Evolutionary conservation across 2,329 filamentous ascomycete genomes (phyloP).

Genomic region (Teratosphaeria viscida): DNA sequence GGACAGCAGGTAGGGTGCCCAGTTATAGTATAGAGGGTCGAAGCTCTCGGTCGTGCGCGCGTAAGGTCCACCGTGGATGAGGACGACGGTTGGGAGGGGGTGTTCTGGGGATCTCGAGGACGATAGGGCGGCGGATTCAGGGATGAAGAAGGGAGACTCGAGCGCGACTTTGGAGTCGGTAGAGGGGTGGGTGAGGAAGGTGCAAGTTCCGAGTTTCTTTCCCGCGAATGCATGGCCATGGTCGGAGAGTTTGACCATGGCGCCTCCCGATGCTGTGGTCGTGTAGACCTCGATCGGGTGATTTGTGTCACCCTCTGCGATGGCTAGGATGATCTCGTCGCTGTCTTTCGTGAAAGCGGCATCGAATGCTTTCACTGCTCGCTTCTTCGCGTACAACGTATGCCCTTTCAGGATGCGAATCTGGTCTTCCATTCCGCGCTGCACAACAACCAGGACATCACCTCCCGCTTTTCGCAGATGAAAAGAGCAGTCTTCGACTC

Average conservation of each 20-base stretch:
- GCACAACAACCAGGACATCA: slow-evolving; percentile 10
- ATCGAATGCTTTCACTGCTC: slow-evolving; percentile 11
- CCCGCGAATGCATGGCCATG: slow-evolving; percentile 15
- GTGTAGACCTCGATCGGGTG: slow-evolving; percentile 24
- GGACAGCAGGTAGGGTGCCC: slow-evolving; percentile 24
- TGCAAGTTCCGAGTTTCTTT: slow-evolving; percentile 12
- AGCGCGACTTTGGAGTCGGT: slow-evolving; percentile 21
- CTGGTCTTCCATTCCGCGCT: slow-evolving; percentile 15
- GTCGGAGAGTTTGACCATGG: slow-evolving; percentile 9
- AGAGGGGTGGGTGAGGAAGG: slow-evolving; percentile 18
- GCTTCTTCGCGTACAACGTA: slow-evolving; percentile 6
- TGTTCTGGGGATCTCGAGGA: slow-evolving; percentile 3
- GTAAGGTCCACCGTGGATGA: slow-evolving; percentile 30
- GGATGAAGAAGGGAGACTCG: slow-evolving; percentile 21
- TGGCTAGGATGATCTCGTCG: slow-evolving; percentile 15
- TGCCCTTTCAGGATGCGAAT: slow-evolving; percentile 10
- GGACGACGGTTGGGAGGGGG: slow-evolving; percentile 25
- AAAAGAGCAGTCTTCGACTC: slow-evolving; percentile 9
- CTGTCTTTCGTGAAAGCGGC: slow-evolving; percentile 9
- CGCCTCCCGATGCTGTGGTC: slow-evolving; percentile 11
- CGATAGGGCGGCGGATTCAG: slow-evolving; percentile 1
- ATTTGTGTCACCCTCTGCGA: slow-evolving; percentile 20
- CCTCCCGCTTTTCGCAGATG: slow-evolving; percentile 6
- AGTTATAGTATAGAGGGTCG: slow-evolving; percentile 19
- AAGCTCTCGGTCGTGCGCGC: slow-evolving; percentile 21